Percentiles rank a stretch among this genome's conserved stretches.
Evolutionary conservation across 331 rosid genomes (phyloP).

Genomic region (Pyrus hybrid): DNA sequence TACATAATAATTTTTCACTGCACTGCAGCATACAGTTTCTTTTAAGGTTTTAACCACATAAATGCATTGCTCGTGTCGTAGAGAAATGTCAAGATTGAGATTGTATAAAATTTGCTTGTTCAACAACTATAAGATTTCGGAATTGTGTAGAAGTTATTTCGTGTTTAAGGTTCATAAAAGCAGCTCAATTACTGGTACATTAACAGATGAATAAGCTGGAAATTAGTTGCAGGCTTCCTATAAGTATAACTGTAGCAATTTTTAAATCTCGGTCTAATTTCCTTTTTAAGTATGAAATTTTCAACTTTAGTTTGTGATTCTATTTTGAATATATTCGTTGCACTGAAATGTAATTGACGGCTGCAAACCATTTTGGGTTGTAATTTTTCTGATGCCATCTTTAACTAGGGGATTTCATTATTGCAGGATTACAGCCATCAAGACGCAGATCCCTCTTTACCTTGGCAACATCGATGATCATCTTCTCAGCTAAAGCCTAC

Average conservation of each 20-base stretch:
- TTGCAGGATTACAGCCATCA: constrained; percentile 28
- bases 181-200: too few species aligned
- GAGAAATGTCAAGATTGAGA: too few species aligned
- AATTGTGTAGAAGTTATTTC: too few species aligned
- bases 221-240: too few species aligned
- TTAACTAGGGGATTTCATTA: not conserved
- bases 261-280: too few species aligned
- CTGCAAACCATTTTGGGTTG: not conserved
- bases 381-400: not conserved
- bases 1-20: not conserved
- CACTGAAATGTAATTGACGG: not conserved
- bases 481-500: constrained; percentile 35
- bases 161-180: too few species aligned
- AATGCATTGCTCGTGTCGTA: too few species aligned
- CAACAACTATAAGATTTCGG: too few species aligned
- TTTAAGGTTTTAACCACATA: too few species aligned
- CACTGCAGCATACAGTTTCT: not conserved
- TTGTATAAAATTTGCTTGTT: too few species aligned
- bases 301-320: not conserved
- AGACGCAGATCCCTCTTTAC: constrained; percentile 36
- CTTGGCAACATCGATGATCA: constrained; percentile 32
- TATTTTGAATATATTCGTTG: not conserved
- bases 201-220: too few species aligned
- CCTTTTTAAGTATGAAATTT: not conserved
- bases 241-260: too few species aligned